Conservation (phyloP, 257 asterid species). For the Capsicum pubescens region DNA sequence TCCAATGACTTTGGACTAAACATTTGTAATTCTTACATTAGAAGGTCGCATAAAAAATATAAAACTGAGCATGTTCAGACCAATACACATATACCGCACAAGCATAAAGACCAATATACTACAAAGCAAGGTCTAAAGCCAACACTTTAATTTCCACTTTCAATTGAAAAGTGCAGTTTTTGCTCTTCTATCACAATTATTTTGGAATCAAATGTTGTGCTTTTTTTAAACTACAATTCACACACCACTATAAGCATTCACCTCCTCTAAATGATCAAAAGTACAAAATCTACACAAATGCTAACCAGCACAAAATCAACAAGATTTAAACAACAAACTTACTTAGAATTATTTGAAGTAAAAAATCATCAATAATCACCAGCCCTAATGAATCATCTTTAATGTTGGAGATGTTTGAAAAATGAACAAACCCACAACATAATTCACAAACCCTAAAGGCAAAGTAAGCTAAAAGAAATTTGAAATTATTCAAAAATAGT, state of each 20-base stretch:
- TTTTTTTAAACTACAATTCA: neutral
- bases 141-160: no score
- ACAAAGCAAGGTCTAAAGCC: neutral
- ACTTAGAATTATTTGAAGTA: no score
- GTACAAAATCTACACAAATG: neutral
- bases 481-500: no score
- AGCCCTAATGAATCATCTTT: no score
- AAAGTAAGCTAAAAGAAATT: no score
- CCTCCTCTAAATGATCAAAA: neutral
- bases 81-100: neutral
- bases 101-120: neutral
- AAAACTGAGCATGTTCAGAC: neutral
- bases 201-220: neutral
- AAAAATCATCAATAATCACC: no score
- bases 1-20: slow-evolving; percentile 6
- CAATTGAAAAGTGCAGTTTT: neutral
- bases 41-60: neutral
- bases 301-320: no score
- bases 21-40: neutral
- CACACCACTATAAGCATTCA: slow-evolving; percentile 12
- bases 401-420: no score
- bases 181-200: neutral
- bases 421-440: no score
- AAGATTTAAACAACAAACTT: no score
- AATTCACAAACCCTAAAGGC: no score